Evolutionary conservation across 129 eudicot genomes (phyloP), one percentile per base, ranked within the genome.

Genomic region (Helichrysum umbraculigerum): DNA sequence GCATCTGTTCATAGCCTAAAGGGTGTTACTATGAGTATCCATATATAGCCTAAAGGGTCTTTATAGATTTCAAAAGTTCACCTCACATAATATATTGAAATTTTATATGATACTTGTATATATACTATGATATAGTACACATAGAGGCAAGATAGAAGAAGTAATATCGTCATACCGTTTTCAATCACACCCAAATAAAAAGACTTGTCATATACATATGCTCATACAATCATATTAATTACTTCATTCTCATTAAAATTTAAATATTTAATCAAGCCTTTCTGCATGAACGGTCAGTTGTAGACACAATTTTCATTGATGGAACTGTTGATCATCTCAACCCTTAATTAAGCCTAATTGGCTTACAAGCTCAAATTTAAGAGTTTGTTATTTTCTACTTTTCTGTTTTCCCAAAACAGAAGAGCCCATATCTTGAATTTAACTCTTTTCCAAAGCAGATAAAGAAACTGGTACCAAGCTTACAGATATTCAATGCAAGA

Each of bases 401-500:
- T 25, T 33, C 21, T 70, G 74, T 52, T 71, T 72, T 57, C 17
- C 35, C 32, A 34, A 7, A 37, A 25, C 42, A 3, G 50, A 52
- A 51, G 32, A 39, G 16, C 15, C 12, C 25, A 11, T 57, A 7
- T 29, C 41, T 77, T 28, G 52, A 34, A 50, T 52, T 39, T 5
- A 66, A 8, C 50, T 5, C 5, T 66, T 10, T 42, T 54, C 20
- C 5, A 58, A 17, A 68, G 84, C 91, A 94, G 98, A 79, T 94
- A 59, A 91, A 82, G 77, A 94, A 94, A 42, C 77, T 88, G 73
- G 82, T 89, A 58, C 96, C 93, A 1, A 77, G 79, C 81, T 76
- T 94, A 86, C 93, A 91, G 54, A 91, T 87, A 76, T 87, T 84
- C 71, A 89, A 94, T 61, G 81, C 87, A n/a, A 87, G 81, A 73